A percentile compares a stretch with the other conserved stretches of the same genome.
Evolutionary conservation across 129 eudicot species (phyloP).

Genomic region (Rutidosis leptorrhynchoides): DNA sequence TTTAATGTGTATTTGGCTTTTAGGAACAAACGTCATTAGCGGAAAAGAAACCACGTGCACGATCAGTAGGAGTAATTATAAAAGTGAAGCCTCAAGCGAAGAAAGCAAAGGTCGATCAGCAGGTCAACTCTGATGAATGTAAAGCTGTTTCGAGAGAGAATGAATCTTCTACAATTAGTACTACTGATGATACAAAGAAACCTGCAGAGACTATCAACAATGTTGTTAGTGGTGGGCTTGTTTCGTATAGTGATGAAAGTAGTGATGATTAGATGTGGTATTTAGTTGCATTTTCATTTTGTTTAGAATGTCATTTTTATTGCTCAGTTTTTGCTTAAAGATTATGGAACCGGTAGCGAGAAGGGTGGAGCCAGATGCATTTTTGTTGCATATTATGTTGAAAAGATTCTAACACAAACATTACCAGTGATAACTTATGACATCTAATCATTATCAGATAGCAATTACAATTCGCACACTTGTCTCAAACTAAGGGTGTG

Average conservation of each 20-base stretch:
- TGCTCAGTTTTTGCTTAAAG: slow-evolving; percentile 8
- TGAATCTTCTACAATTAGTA: slow-evolving; percentile 1
- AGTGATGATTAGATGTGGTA: slow-evolving; percentile 44
- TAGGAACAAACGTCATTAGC: slow-evolving; percentile 45
- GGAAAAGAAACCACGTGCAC: slow-evolving; percentile 48
- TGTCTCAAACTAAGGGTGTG: too few relatives aligned
- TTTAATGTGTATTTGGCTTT: background rate
- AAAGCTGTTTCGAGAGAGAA: background rate
- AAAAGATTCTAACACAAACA: too few relatives aligned
- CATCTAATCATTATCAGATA: background rate
- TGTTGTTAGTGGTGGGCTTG: slow-evolving; percentile 47
- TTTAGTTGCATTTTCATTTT: background rate
- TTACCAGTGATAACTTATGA: too few relatives aligned
- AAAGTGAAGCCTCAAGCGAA: slow-evolving; percentile 79
- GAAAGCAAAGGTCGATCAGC: slow-evolving; percentile 46
- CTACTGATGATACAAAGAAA: background rate
- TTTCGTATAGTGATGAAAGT: slow-evolving; percentile 84
- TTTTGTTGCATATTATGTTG: background rate
- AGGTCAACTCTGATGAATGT: slow-evolving; percentile 30
- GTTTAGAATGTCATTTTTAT: background rate
- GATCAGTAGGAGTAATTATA: slow-evolving; percentile 50
- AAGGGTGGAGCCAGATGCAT: background rate
- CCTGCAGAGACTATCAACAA: slow-evolving; percentile 2
- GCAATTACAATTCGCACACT: background rate
- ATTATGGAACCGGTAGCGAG: background rate